Percentiles rank a stretch among this genome's conserved stretches.
Evolutionary conservation across 192 early-diverging fungal species (phyloP).

Genomic region (Radiomyces spectabilis): DNA sequence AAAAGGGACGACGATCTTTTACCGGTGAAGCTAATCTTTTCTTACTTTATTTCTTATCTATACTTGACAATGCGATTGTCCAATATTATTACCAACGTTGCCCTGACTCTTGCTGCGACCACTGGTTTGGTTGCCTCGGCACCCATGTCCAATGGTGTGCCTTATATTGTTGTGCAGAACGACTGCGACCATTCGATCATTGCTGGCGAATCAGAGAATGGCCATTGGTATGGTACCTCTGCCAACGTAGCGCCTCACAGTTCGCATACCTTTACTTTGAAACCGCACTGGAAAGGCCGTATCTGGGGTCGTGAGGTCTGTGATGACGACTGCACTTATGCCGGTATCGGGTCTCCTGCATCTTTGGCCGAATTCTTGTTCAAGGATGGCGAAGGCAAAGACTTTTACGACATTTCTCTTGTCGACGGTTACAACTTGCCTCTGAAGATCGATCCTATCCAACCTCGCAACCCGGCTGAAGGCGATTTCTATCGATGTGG

Average conservation of each 20-base stretch:
- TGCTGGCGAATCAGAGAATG: background rate
- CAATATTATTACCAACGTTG: no score
- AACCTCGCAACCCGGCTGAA: background rate
- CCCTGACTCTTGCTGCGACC: no score
- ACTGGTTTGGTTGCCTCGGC: no score
- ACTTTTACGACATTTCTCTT: slow-evolving; percentile 26
- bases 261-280: no score
- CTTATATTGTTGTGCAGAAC: background rate
- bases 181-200: background rate
- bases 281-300: background rate
- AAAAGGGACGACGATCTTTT: no score
- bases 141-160: no score
- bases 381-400: background rate
- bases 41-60: no score
- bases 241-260: background rate
- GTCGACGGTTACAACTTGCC: slow-evolving; percentile 30
- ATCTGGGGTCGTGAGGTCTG: background rate
- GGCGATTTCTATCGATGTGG: slow-evolving; percentile 7
- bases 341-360: slow-evolving; percentile 2
- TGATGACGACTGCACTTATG: background rate
- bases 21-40: no score
- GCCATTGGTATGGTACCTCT: background rate
- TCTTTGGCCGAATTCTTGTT: slow-evolving; percentile 27
- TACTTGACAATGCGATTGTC: no score
- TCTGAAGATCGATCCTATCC: slow-evolving; percentile 10